Percentiles rank a stretch among this genome's conserved stretches.
These are phyloP conservation scores for Hymenoscyphus infarciens DNA, from an alignment of 2,329 filamentous ascomycete genomes.

Conservation along the genomic window DNA sequence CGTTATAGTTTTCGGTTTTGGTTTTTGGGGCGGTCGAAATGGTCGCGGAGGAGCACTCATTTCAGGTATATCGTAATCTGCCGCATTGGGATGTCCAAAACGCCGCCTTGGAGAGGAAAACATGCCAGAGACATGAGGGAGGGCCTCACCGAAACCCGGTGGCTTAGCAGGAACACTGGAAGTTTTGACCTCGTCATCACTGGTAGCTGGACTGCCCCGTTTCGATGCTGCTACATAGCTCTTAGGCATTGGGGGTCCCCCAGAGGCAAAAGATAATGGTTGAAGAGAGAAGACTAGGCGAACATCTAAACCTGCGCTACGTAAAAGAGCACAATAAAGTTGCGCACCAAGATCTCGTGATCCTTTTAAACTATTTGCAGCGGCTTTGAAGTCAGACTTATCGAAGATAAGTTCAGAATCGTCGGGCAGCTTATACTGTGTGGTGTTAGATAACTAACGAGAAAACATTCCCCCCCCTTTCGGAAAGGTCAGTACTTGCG, in stretches of 20 bases:
- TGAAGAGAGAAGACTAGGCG: slow-evolving; percentile 90
- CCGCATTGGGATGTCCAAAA: slow-evolving; percentile 40
- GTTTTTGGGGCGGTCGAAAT: slow-evolving; percentile 34
- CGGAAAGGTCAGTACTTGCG: slow-evolving; percentile 40
- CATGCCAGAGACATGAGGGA: slow-evolving; percentile 13
- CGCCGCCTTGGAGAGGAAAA: slow-evolving; percentile 29
- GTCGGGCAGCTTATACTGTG: slow-evolving; percentile 25
- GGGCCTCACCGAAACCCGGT: slow-evolving; percentile 12
- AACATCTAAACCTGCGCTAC: slow-evolving; percentile 75
- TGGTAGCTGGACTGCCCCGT: slow-evolving; percentile 34
- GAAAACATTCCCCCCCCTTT: not conserved
- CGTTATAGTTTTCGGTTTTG: slow-evolving; percentile 45
- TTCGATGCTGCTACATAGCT: slow-evolving; percentile 16
- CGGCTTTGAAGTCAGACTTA: slow-evolving; percentile 64
- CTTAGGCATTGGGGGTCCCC: slow-evolving; percentile 40
- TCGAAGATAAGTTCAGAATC: slow-evolving; percentile 63
- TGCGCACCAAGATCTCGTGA: slow-evolving; percentile 89
- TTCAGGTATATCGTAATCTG: slow-evolving; percentile 49
- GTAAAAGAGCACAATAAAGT: slow-evolving; percentile 82
- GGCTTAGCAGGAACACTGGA: slow-evolving; percentile 9
- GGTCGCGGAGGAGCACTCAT: slow-evolving; percentile 36
- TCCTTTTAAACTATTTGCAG: slow-evolving; percentile 67
- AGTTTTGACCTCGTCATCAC: slow-evolving; percentile 24
- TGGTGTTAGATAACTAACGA: slow-evolving; percentile 14
- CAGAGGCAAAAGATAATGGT: slow-evolving; percentile 50